Conservation (phyloP, 805 yeast genomes). For the Nakazawaea molendinolei region DNA sequence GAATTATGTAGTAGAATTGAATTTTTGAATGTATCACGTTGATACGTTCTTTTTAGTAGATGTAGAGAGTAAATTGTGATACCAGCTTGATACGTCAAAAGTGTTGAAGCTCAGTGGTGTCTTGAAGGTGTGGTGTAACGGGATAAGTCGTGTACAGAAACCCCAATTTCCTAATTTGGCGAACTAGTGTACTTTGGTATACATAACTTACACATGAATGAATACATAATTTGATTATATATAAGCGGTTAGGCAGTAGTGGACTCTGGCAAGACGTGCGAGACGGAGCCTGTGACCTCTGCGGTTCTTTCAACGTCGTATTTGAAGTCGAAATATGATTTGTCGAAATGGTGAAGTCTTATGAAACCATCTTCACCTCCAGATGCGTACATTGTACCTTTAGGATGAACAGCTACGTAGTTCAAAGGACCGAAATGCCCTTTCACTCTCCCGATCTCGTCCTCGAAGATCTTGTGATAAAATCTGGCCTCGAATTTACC, state of each 20-base stretch:
- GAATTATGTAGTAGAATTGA: no score
- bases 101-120: no score
- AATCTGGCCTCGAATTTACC: constrained; percentile 97
- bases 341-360: constrained; percentile 90
- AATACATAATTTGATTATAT: no score
- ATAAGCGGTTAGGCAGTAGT: no score
- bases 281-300: constrained; percentile 26
- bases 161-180: neutral
- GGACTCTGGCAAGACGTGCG: no score
- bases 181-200: neutral
- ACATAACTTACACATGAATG: no score
- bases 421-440: constrained; percentile 99
- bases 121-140: no score
- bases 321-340: constrained; percentile 85
- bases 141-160: no score
- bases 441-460: constrained; percentile 93
- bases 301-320: constrained; percentile 88
- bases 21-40: no score
- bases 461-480: constrained; percentile 90
- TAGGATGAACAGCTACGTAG: constrained; percentile 89
- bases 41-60: no score
- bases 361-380: constrained; percentile 99
- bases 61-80: no score
- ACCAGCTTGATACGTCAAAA: no score
- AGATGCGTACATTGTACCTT: constrained; percentile 87